Evolutionary conservation across 192 early-diverging fungal genomes (phyloP).

Genomic region (Coemansia javaensis): DNA sequence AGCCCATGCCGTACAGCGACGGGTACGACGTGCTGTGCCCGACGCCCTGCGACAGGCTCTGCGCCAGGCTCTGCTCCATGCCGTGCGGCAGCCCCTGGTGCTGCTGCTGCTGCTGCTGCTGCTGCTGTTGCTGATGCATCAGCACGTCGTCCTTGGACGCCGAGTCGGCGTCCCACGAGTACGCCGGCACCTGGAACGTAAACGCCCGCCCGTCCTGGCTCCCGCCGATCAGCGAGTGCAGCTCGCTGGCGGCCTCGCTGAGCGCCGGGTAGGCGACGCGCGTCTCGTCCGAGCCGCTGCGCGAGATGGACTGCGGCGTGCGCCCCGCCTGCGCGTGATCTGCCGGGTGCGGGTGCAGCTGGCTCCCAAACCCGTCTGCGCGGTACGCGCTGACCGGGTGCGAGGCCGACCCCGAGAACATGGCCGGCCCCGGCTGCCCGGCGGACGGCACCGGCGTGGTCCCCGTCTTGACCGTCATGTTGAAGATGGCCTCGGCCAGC

Average conservation of each 20-base stretch:
- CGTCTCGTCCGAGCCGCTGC: neutral
- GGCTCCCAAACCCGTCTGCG: too few species aligned
- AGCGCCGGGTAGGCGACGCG: neutral
- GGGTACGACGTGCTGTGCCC: too few species aligned
- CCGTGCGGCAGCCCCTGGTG: neutral
- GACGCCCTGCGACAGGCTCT: too few species aligned
- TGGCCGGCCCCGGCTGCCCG: too few species aligned
- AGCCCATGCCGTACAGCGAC: too few species aligned
- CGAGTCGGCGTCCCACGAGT: neutral
- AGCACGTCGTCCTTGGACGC: too few species aligned
- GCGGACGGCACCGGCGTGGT: too few species aligned
- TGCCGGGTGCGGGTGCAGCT: too few species aligned
- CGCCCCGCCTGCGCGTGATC: neutral
- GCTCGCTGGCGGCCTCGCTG: neutral
- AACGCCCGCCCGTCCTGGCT: slow-evolving; percentile 2
- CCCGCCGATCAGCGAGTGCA: slow-evolving; percentile 8
- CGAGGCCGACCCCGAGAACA: too few species aligned
- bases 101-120: neutral
- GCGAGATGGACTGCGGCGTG: neutral
- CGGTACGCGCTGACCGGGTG: neutral
- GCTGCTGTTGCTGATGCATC: neutral
- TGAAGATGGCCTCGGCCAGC: slow-evolving; percentile 32
- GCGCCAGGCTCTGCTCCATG: too few species aligned
- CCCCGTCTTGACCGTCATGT: slow-evolving; percentile 25
- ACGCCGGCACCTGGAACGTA: slow-evolving; percentile 23